Evolutionary conservation across 345 rosid species (phyloP), one percentile per base, ranked within the genome.

Genomic region (Gossypium bickii): DNA sequence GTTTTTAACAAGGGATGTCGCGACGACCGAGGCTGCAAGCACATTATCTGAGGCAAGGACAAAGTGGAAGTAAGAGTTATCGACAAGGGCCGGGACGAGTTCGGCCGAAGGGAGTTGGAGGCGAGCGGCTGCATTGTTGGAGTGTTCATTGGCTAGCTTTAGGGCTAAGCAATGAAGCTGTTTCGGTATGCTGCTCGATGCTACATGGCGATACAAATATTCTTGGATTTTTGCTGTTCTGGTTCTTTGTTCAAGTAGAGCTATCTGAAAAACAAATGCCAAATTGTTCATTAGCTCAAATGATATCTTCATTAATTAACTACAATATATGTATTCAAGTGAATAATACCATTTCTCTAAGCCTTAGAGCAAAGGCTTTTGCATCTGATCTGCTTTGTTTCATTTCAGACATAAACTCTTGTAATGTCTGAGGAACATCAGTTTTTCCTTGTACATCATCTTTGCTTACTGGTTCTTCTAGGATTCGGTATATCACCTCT

Each of bases 131-230:
- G 98, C 97, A 38, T 95, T 95, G 78, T 84, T 89, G 5, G 98
- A 87, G 81, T 95, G 97, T 71, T 95, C 97, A 29, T 87, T 83
- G 71, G 99, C 98, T 49, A 95, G 81, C 84, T 83, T 87, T 12
- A 95, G 85, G 74, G 92, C 89, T 11, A 95, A 82, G 80, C 99
- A 95, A 64, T 93, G 93, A 17, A 95, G 92, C 82, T 91, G 97
- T 78, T 95, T 95, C 0, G 99, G 99, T 72, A 95, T 91, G 88
- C 97, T 91, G 78, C 97, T 90, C 43, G 98, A 93, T 41, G 99
- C 98, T 22, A 93, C 93, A 16, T 95, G 99, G 24, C 97, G 86
- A 80, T 95, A 93, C 63, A 93, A 51, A 72, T 91, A 91, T 82
- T 95, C 97, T 80, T 93, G 98, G 71, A 95, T 93, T 82, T 95